Base-by-base conservation (phyloP, 139 green algal species). In the Nannochloris sp. region DNA sequence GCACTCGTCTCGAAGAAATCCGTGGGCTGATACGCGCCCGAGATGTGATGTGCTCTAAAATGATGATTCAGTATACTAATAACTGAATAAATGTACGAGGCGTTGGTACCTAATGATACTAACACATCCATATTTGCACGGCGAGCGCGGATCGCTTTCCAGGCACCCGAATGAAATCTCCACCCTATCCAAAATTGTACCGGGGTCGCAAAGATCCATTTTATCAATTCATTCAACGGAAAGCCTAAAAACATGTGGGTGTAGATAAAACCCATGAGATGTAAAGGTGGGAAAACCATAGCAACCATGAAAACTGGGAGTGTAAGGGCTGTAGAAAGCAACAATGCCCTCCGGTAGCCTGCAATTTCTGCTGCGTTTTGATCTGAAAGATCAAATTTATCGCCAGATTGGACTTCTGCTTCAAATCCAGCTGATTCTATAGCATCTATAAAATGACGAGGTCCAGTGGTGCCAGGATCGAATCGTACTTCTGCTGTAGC, bases 51-150 rank as follows among this genome's bases (percentile, higher is more conserved):
- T 15, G 56, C 36, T 29, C 60, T 65, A 32, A 86, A 61, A 53
- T 81, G 77, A 68, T 90, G 81, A 64, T 89, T 79, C 44, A 97
- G 34, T 15, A 98, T 84, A 54, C 72, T 82, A 67, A 94, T 84
- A 64, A 91, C 59, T 19, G 77, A 90, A 80, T 98, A 99, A 33
- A 85, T 30, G 75, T 98, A 99, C 4, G 82, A 81, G 31, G 90
- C 89, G 56, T 89, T 93, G 39, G 92, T 99, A 46, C 89, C 93
- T 44, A 99, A 80, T 1, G 86, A 85, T 6, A 99, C 88, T 25
- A 99, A 83, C 35, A 99, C 86, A 60, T 99, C 94, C 94, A 99
- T 99, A 82, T 99, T 99, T 53, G 93, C 92, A 24, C 67, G 45
- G 31, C 85, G 76, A 25, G 71, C 66, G 10, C 57, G 51, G 7